A percentile compares a stretch with the other conserved stretches of the same genome.
Evolutionary conservation across 768 basidiomycete genomes (phyloP).

Genomic region (Pilatotrama ljubarskyi): DNA sequence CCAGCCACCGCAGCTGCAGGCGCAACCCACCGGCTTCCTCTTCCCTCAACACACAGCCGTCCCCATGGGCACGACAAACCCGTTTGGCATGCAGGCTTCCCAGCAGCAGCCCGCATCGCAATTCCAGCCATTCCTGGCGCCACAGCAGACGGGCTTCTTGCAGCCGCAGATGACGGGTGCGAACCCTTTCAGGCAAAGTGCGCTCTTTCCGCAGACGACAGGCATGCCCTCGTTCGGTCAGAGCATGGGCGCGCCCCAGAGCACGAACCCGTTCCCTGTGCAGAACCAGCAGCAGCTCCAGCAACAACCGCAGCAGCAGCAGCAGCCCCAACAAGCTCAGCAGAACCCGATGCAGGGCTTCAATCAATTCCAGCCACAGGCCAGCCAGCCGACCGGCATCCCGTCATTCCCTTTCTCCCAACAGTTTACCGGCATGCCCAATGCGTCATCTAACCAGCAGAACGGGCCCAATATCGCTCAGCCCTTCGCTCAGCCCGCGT

Average conservation of each 20-base stretch:
- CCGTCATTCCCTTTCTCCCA: slow-evolving; percentile 20
- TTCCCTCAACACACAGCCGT: slow-evolving; percentile 45
- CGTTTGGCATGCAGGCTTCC: slow-evolving; percentile 43
- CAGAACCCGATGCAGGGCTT: slow-evolving; percentile 63
- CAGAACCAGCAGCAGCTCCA: slow-evolving; percentile 46
- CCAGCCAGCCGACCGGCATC: slow-evolving; percentile 5
- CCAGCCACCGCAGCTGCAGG: slow-evolving; percentile 48
- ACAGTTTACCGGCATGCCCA: slow-evolving; percentile 11
- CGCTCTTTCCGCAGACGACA: slow-evolving; percentile 41
- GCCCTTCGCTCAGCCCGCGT: slow-evolving; percentile 20
- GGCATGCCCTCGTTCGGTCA: slow-evolving; percentile 25
- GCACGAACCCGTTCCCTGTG: slow-evolving; percentile 26
- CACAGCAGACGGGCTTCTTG: slow-evolving; percentile 48
- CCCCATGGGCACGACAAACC: slow-evolving; percentile 42
- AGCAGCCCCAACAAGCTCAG: slow-evolving; percentile 44
- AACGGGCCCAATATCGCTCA: slow-evolving; percentile 15
- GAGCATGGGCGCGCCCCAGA: slow-evolving; percentile 8
- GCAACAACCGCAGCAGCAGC: slow-evolving; percentile 46
- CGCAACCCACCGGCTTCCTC: slow-evolving; percentile 52
- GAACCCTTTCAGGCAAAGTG: slow-evolving; percentile 57
- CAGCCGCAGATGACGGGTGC: slow-evolving; percentile 49
- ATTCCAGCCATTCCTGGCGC: slow-evolving; percentile 52
- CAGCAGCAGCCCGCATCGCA: slow-evolving; percentile 30
- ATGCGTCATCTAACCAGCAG: slow-evolving; percentile 13
- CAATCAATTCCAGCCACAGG: slow-evolving; percentile 28